A percentile compares a stretch with the other conserved stretches of the same genome.
phyloP scores from a whole-genome alignment of 495 filamentous ascomycete species.

The Filosporella fistucella region DNA sequence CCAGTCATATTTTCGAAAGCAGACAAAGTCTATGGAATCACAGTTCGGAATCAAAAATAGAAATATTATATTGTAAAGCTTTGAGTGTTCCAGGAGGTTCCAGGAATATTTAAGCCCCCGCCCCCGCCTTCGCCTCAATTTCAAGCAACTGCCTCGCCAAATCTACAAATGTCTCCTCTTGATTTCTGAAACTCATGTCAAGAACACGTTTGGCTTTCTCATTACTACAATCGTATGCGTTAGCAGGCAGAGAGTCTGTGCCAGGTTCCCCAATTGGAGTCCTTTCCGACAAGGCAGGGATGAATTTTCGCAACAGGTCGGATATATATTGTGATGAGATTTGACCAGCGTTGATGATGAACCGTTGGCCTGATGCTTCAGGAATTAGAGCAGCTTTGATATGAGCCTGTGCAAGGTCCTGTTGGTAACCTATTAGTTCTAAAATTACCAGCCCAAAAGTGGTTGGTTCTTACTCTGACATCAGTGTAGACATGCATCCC shows the following conservation, averaged over 20 bases:
- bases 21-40: too few relatives aligned
- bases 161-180: conserved; percentile 19
- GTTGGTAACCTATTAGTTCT: too few relatives aligned
- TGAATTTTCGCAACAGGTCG: conserved; percentile 8
- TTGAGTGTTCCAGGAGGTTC: too few relatives aligned
- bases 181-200: conserved; percentile 7
- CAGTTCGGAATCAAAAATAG: too few relatives aligned
- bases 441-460: too few relatives aligned
- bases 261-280: conserved; percentile 11
- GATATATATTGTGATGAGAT: conserved; percentile 12
- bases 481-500: conserved; percentile 15
- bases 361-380: conserved; percentile 13
- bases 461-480: conserved; percentile 10
- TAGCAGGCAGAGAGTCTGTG: neutral
- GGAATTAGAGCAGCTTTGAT: conserved; percentile 7
- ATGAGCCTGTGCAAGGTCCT: conserved; percentile 14
- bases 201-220: conserved; percentile 10
- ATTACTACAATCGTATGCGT: conserved; percentile 14
- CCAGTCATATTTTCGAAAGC: too few relatives aligned
- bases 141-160: conserved; percentile 15
- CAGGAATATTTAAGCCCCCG: too few relatives aligned
- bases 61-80: too few relatives aligned
- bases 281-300: conserved; percentile 9
- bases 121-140: too few relatives aligned
- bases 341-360: conserved; percentile 14